phyloP scores from a whole-genome alignment of 345 rosid genomes.

The Leavenworthia alabamica region DNA sequence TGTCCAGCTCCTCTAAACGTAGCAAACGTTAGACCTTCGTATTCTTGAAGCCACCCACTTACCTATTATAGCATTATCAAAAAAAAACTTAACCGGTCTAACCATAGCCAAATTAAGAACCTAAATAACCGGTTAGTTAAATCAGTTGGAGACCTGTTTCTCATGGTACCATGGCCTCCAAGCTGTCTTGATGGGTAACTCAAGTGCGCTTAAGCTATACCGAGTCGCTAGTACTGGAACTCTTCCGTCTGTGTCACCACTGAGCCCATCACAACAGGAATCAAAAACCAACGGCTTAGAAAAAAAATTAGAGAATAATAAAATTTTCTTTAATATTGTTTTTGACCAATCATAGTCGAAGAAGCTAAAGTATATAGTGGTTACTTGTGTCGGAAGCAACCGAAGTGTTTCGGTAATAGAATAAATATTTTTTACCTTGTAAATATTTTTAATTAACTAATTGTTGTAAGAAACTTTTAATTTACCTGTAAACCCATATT shows the following conservation, averaged over 20 bases:
- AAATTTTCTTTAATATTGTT: not conserved
- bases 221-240: conserved; percentile 85
- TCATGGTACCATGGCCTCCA: conserved; percentile 97
- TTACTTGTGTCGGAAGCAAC: conserved; percentile 7
- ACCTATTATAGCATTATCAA: conserved; percentile 37
- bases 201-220: conserved; percentile 61
- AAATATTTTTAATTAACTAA: not conserved
- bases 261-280: conserved; percentile 23
- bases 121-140: not conserved
- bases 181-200: conserved; percentile 55
- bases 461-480: not conserved
- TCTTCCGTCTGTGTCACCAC: conserved; percentile 98
- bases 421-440: not conserved
- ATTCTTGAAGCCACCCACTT: conserved; percentile 92
- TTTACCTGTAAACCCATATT: conserved; percentile 91
- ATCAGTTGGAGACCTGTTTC: conserved; percentile 46
- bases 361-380: not conserved
- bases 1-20: conserved; percentile 99
- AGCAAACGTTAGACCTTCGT: conserved; percentile 74
- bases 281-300: not conserved
- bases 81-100: not conserved
- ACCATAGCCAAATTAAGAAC: not conserved
- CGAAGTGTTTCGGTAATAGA: not conserved
- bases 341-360: not conserved
- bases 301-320: not conserved